phyloP scores from a whole-genome alignment of 2,329 filamentous ascomycete genomes.

The Botrytis galanthina region DNA sequence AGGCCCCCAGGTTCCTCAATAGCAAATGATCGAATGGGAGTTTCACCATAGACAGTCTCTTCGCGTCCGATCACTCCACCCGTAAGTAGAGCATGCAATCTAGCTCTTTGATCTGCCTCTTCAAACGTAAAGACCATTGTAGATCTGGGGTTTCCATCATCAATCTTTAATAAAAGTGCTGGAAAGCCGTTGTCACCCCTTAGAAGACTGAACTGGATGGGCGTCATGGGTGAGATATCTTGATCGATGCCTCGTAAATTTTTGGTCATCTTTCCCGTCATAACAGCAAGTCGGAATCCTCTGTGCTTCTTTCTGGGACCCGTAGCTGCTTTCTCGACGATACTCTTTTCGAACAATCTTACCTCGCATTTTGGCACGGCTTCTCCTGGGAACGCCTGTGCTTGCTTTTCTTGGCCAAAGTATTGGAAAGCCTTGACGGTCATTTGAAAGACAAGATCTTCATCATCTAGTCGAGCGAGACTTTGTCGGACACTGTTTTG shows the following conservation, averaged over 20 bases:
- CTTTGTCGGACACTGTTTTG: conserved; percentile 72
- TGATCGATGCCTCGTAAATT: conserved; percentile 76
- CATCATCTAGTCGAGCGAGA: conserved; percentile 66
- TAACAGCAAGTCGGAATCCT: conserved; percentile 74
- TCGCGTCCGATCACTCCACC: conserved; percentile 66
- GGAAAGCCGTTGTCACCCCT: conserved; percentile 66
- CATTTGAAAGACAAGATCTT: conserved; percentile 66
- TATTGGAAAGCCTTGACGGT: conserved; percentile 76
- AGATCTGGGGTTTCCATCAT: conserved; percentile 43
- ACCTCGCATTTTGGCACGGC: conserved; percentile 69
- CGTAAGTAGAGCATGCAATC: conserved; percentile 69
- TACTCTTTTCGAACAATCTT: conserved; percentile 69
- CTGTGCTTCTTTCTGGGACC: conserved; percentile 72
- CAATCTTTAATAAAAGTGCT: conserved; percentile 66
- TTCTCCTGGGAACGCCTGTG: conserved; percentile 73
- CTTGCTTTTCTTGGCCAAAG: conserved; percentile 68
- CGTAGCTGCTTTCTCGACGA: conserved; percentile 67
- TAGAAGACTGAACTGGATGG: conserved; percentile 75
- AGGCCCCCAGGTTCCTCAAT: conserved; percentile 51
- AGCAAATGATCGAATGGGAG: conserved; percentile 62
- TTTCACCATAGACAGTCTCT: conserved; percentile 70
- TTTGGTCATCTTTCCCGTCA: conserved; percentile 75
- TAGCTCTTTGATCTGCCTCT: conserved; percentile 66
- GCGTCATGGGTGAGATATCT: conserved; percentile 60
- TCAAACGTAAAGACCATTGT: conserved; percentile 76